Conservation (phyloP, 2,329 filamentous ascomycete species). For the Juglanconis sp. region DNA sequence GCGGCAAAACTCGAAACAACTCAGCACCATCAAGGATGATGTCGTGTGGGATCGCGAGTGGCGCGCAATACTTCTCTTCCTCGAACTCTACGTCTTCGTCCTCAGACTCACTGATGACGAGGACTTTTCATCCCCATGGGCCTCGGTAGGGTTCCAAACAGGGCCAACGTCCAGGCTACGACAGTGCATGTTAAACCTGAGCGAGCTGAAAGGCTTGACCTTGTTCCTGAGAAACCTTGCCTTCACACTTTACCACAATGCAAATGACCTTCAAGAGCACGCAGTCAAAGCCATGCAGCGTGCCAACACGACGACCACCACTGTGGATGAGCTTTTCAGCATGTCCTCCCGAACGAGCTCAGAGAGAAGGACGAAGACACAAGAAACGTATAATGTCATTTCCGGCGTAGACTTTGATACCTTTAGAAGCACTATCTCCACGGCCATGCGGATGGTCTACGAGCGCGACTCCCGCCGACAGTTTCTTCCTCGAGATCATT, state of each 20-base stretch:
- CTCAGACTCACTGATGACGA: slow-evolving; percentile 93
- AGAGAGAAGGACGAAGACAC: slow-evolving; percentile 18
- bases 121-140: slow-evolving; percentile 73
- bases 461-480: slow-evolving; percentile 85
- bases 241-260: slow-evolving; percentile 84
- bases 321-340: slow-evolving; percentile 9
- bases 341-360: neutral
- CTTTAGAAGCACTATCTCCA: slow-evolving; percentile 75
- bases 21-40: slow-evolving; percentile 19
- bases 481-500: slow-evolving; percentile 81
- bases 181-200: slow-evolving; percentile 65
- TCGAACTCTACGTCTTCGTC: slow-evolving; percentile 92
- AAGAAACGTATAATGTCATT: slow-evolving; percentile 39
- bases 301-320: neutral
- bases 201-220: slow-evolving; percentile 71
- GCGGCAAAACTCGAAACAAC: slow-evolving; percentile 18
- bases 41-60: slow-evolving; percentile 65
- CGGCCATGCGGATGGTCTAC: slow-evolving; percentile 81
- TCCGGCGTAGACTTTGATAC: slow-evolving; percentile 74
- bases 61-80: slow-evolving; percentile 83
- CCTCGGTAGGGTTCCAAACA: slow-evolving; percentile 34
- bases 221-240: slow-evolving; percentile 86
- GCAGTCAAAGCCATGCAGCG: slow-evolving; percentile 23
- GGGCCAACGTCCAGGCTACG: slow-evolving; percentile 47
- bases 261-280: slow-evolving; percentile 50